These are phyloP conservation scores for Ceratocystis destructans DNA, from an alignment of 2,329 filamentous ascomycete genomes.

Conservation along the genomic window DNA sequence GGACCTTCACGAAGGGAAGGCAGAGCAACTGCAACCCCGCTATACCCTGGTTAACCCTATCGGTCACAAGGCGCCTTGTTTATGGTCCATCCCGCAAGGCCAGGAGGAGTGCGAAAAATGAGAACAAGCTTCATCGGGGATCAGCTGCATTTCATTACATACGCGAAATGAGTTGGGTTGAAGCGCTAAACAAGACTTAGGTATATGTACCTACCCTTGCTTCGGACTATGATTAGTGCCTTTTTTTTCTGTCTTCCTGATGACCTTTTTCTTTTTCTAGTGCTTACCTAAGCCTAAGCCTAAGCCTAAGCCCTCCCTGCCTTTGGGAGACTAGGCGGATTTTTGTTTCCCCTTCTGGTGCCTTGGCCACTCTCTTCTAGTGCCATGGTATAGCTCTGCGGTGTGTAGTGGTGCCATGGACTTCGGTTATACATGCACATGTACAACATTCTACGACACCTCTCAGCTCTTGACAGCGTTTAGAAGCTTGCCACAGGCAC, in stretches of 20 bases:
- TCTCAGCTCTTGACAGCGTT: neutral
- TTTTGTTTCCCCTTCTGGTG: too few species aligned
- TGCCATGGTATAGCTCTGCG: too few species aligned
- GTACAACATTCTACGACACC: neutral
- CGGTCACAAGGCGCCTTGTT: neutral
- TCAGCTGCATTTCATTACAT: neutral
- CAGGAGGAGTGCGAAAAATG: neutral
- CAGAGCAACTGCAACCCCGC: neutral
- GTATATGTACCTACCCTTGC: neutral
- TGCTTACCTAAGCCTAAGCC: too few species aligned
- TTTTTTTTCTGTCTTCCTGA: neutral
- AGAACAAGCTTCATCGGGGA: neutral
- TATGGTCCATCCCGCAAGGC: neutral
- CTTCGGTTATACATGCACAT: neutral
- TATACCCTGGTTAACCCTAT: neutral
- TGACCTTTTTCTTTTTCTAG: neutral
- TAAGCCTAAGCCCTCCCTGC: too few species aligned
- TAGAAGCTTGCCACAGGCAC: neutral
- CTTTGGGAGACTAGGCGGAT: too few species aligned
- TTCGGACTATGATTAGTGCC: neutral
- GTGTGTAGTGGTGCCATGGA: neutral
- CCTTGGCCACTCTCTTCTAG: too few species aligned
- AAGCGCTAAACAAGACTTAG: too few species aligned
- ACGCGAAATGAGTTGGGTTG: neutral
- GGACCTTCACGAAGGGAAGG: neutral